Conservation (phyloP, 2,329 filamentous ascomycete genomes). For the Cladosporium sphaerospermum region DNA sequence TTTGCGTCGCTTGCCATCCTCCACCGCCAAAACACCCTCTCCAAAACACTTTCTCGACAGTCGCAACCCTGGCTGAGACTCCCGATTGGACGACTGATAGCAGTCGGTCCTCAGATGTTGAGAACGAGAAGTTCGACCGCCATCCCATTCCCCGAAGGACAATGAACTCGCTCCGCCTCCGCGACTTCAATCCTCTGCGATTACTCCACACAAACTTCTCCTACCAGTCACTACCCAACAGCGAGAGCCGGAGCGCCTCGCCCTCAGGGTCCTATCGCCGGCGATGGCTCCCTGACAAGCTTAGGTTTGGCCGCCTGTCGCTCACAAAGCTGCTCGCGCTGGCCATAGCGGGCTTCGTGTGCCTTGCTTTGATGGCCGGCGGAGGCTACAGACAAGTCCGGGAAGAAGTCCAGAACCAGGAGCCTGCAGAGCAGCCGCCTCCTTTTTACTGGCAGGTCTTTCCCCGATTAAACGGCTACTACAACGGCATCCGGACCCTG, state of each 20-base stretch:
- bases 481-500: conserved; percentile 43
- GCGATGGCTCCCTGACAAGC: conserved; percentile 7
- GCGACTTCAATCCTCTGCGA: conserved; percentile 40
- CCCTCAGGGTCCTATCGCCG: conserved; percentile 4
- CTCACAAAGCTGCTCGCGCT: conserved; percentile 37
- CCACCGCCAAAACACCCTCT: not conserved
- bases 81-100: conserved; percentile 12
- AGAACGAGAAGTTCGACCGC: conserved; percentile 13
- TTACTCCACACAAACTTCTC: conserved; percentile 39
- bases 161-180: conserved; percentile 28
- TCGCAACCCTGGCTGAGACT: conserved; percentile 15
- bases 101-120: conserved; percentile 15
- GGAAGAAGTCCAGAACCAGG: conserved; percentile 16
- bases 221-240: conserved; percentile 40
- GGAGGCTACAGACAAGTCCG: conserved; percentile 32
- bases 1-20: not conserved
- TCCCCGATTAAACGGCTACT: conserved; percentile 40
- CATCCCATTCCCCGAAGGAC: conserved; percentile 13
- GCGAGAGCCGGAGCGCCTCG: conserved; percentile 12
- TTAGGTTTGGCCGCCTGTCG: conserved; percentile 31
- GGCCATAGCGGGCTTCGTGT: conserved; percentile 32
- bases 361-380: conserved; percentile 37
- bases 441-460: conserved; percentile 43
- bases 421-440: conserved; percentile 29
- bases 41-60: not conserved